Evolutionary conservation across 2,329 filamentous ascomycete genomes (phyloP).

Genomic region (Drechslerella dactyloides): DNA sequence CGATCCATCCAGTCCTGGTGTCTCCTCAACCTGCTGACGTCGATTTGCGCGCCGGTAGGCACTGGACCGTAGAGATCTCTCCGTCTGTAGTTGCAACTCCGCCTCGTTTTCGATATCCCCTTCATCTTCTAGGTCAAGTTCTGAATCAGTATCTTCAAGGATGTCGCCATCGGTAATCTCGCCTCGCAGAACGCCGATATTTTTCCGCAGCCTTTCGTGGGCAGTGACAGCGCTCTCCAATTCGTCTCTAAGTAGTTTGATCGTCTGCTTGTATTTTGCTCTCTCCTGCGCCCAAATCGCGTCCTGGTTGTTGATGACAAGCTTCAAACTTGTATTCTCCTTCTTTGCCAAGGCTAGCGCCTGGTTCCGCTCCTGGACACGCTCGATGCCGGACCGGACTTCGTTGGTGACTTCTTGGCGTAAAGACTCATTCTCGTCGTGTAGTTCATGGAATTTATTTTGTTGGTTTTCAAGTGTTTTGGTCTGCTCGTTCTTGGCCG

Average conservation of each 20-base stretch:
- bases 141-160: constrained; percentile 12
- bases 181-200: constrained; percentile 33
- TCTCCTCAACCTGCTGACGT: constrained; percentile 42
- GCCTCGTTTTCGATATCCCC: constrained; percentile 31
- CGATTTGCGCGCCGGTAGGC: constrained; percentile 36
- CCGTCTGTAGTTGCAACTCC: constrained; percentile 39
- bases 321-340: constrained; percentile 19
- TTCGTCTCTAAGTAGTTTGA: constrained; percentile 31
- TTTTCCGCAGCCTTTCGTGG: constrained; percentile 30
- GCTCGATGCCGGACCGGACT: constrained; percentile 42
- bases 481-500: constrained; percentile 16
- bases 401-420: constrained; percentile 41
- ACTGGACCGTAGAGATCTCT: constrained; percentile 34
- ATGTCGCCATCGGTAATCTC: constrained; percentile 2
- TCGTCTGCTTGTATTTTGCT: constrained; percentile 30
- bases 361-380: constrained; percentile 39
- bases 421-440: constrained; percentile 29
- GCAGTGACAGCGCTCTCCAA: constrained; percentile 20
- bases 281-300: constrained; percentile 27
- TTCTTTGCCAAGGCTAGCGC: constrained; percentile 34
- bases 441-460: constrained; percentile 14
- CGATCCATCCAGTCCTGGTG: constrained; percentile 18
- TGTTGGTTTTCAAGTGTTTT: constrained; percentile 24
- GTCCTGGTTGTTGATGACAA: constrained; percentile 13
- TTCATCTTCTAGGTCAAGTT: constrained; percentile 8